phyloP scores from a whole-genome alignment of 192 early-diverging fungal species.

The Coemansia sp. region DNA sequence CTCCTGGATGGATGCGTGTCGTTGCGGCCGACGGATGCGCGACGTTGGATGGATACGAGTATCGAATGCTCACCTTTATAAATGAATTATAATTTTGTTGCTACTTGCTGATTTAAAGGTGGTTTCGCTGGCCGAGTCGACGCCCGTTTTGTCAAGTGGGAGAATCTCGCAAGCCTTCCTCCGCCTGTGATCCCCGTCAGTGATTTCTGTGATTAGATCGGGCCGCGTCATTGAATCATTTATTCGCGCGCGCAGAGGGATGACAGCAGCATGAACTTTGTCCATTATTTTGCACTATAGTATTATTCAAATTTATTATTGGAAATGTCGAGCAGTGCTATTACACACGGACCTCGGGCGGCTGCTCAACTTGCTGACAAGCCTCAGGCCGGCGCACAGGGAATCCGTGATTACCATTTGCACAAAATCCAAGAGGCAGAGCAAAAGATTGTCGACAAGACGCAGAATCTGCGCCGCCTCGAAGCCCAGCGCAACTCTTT shows the following conservation, averaged over 20 bases:
- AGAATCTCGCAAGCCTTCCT: background rate
- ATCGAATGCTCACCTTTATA: constrained; percentile 1
- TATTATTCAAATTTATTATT: background rate
- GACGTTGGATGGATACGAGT: background rate
- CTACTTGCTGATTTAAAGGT: constrained; percentile 1
- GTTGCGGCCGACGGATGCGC: background rate
- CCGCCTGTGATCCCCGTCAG: background rate
- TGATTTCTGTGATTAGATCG: constrained; percentile 3
- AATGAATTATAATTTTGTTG: constrained; percentile 6
- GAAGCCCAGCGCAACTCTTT: constrained; percentile 98
- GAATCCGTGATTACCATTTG: constrained; percentile 70
- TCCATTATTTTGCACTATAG: background rate
- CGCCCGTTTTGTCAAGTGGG: background rate
- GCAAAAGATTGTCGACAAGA: constrained; percentile 81
- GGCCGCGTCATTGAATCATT: constrained; percentile 17
- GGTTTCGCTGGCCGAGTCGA: background rate
- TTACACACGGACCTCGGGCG: constrained; percentile 17
- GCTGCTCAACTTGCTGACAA: constrained; percentile 8
- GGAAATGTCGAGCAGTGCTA: constrained; percentile 43
- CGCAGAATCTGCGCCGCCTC: constrained; percentile 94
- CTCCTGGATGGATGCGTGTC: background rate
- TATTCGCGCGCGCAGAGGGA: background rate
- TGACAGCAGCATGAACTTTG: background rate
- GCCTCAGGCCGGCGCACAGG: constrained; percentile 24
- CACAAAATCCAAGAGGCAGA: constrained; percentile 87